These are phyloP conservation scores for Penicillium sp. DNA, from an alignment of 2,329 filamentous ascomycete genomes.

Conservation along the genomic window DNA sequence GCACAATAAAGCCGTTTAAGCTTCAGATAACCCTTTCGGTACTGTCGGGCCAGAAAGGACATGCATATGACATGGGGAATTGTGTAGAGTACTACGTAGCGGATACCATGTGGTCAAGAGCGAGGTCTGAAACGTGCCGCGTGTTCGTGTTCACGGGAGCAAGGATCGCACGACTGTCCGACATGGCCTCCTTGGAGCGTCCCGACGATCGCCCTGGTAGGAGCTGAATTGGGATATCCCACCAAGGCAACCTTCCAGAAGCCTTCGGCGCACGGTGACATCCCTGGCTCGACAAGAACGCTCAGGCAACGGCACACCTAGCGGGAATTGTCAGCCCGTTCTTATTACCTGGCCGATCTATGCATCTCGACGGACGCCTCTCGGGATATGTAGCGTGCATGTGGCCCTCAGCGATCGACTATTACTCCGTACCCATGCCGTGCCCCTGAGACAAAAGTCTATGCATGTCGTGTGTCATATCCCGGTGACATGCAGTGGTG, in stretches of 20 bases:
- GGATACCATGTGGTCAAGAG: neutral
- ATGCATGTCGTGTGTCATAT: constrained; percentile 5
- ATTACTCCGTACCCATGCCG: neutral
- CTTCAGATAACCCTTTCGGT: neutral
- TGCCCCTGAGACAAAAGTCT: neutral
- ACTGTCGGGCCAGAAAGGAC: neutral
- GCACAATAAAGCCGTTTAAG: neutral
- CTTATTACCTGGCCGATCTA: neutral
- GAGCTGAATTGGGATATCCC: neutral
- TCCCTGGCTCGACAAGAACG: neutral
- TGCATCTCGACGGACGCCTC: neutral
- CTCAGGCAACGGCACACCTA: neutral
- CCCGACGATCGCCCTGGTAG: neutral
- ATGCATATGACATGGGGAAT: neutral
- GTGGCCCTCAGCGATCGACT: neutral
- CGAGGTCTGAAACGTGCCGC: neutral
- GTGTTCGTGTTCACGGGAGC: neutral
- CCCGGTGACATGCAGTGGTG: neutral
- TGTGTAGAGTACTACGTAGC: neutral
- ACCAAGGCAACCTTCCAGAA: constrained; percentile 11
- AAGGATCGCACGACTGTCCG: neutral
- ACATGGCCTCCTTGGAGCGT: neutral
- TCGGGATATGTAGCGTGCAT: neutral
- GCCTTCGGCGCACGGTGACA: neutral
- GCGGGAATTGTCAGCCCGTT: neutral